These are phyloP conservation scores for Backusella psychrophila DNA, from an alignment of 192 early-diverging fungal genomes.

Conservation along the genomic window DNA sequence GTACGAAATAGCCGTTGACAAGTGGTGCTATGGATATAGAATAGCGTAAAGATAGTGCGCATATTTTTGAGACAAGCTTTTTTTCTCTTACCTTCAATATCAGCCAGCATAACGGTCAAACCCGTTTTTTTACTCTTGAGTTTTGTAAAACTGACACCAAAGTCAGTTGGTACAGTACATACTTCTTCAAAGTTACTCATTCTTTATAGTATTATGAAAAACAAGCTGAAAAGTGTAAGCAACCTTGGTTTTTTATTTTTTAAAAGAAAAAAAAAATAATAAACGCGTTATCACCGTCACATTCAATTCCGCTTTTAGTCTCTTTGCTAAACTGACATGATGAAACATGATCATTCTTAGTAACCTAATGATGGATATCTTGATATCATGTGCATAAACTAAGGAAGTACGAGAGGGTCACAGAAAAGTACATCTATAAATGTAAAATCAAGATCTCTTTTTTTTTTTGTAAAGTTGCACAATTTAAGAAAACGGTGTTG, in stretches of 20 bases:
- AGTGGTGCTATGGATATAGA: constrained; percentile 41
- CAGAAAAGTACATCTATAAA: no score
- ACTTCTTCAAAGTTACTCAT: constrained; percentile 38
- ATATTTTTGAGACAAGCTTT: no score
- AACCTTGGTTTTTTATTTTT: background rate
- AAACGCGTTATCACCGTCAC: background rate
- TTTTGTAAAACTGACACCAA: constrained; percentile 50
- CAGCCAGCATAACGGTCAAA: constrained; percentile 49
- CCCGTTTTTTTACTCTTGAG: constrained; percentile 48
- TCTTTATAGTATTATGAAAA: background rate
- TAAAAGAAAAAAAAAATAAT: background rate
- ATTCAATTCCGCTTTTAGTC: background rate
- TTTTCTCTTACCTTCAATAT: constrained; percentile 46
- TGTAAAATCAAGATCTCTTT: no score
- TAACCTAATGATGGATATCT: no score
- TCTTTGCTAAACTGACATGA: background rate
- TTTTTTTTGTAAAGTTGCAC: no score
- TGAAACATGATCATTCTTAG: no score
- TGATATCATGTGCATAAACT: no score
- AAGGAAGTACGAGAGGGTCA: no score
- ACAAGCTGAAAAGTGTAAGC: background rate
- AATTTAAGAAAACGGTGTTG: no score
- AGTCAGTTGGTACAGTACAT: constrained; percentile 42
- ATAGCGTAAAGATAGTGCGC: background rate
- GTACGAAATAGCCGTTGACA: constrained; percentile 53